Percentiles rank a stretch among this genome's conserved stretches.
Evolutionary conservation across 2,329 filamentous ascomycete genomes (phyloP).

Genomic region (Fusarium sp.): DNA sequence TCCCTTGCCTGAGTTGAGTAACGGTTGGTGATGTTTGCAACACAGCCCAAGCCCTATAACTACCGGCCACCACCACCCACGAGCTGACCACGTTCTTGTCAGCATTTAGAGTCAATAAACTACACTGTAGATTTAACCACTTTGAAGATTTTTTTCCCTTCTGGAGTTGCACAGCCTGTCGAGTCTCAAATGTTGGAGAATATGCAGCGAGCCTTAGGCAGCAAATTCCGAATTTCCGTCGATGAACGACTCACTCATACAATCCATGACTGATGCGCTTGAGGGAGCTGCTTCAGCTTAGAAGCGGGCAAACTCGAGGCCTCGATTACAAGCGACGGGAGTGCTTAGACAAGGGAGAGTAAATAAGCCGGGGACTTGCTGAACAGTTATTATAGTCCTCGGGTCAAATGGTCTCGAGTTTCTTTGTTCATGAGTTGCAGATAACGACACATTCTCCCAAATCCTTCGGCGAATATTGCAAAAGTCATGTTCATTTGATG

Average conservation of each 20-base stretch:
- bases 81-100: neutral
- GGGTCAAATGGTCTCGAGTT: neutral
- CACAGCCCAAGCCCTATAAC: neutral
- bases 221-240: neutral
- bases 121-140: neutral
- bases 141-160: neutral
- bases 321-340: too few species aligned
- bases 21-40: neutral
- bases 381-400: neutral
- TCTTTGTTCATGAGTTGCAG: neutral
- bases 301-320: neutral
- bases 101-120: neutral
- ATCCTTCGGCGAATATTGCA: neutral
- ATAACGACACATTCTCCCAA: neutral
- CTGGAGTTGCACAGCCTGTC: neutral
- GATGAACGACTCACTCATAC: neutral
- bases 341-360: neutral
- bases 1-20: neutral
- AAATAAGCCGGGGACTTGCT: neutral
- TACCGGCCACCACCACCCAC: neutral
- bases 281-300: neutral
- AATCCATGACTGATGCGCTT: neutral
- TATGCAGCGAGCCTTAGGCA: neutral
- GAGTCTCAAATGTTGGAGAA: neutral
- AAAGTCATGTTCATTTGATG: neutral